These are phyloP conservation scores for Acephala macrosclerotiorum DNA, from an alignment of 2,329 filamentous ascomycete genomes.

Conservation along the genomic window DNA sequence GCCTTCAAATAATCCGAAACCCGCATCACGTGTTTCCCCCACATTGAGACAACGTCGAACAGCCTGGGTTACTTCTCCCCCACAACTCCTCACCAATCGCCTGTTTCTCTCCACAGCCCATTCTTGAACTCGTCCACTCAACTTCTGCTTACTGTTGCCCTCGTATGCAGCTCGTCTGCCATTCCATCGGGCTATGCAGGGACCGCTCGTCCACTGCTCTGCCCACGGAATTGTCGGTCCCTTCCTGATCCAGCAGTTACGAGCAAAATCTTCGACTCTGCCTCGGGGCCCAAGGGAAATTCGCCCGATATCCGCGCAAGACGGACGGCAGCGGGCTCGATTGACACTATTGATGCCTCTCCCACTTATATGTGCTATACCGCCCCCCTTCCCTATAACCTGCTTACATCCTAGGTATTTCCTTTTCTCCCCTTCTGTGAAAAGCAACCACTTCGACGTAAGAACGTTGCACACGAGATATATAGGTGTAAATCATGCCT, in stretches of 20 bases:
- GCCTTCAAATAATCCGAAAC: neutral
- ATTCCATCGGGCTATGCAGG: slow-evolving; percentile 22
- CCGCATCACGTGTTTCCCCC: neutral
- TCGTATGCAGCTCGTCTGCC: slow-evolving; percentile 26
- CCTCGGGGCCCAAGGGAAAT: slow-evolving; percentile 21
- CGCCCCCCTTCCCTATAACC: slow-evolving; percentile 11
- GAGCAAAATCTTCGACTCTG: slow-evolving; percentile 11
- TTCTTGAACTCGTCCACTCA: neutral
- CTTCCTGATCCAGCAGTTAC: slow-evolving; percentile 5
- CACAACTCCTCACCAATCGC: neutral
- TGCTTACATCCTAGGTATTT: slow-evolving; percentile 8
- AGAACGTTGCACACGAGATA: neutral
- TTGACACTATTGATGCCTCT: slow-evolving; percentile 26
- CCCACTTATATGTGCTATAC: slow-evolving; percentile 23
- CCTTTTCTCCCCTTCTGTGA: slow-evolving; percentile 3
- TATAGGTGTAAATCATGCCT: slow-evolving; percentile 25
- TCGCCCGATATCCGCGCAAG: slow-evolving; percentile 17
- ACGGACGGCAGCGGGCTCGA: neutral
- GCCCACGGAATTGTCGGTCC: slow-evolving; percentile 17
- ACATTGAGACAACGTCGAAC: neutral
- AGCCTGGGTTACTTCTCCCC: slow-evolving; percentile 6
- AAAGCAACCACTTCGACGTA: slow-evolving; percentile 16
- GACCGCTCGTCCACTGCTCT: slow-evolving; percentile 2
- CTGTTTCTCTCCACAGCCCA: neutral
- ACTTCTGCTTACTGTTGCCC: neutral